Evolutionary conservation across 495 filamentous ascomycete species (phyloP).

Genomic region (Hyaloscypha finlandica): DNA sequence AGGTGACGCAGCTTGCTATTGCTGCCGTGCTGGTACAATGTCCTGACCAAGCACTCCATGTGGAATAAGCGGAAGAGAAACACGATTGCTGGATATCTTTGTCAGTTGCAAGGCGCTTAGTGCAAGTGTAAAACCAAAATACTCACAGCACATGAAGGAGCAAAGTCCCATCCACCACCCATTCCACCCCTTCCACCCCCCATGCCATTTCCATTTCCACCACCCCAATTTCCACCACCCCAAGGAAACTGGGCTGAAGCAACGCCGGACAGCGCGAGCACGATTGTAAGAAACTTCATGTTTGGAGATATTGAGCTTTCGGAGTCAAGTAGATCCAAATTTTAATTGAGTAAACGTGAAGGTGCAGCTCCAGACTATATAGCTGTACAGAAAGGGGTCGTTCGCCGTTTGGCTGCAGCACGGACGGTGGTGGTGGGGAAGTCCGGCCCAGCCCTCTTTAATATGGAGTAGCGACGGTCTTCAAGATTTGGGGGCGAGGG

Average conservation of each 20-base stretch:
- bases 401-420: neutral
- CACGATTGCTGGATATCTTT: neutral
- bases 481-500: neutral
- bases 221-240: neutral
- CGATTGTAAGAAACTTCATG: neutral
- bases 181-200: neutral
- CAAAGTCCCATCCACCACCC: neutral
- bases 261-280: neutral
- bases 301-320: neutral
- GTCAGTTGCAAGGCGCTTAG: neutral
- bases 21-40: neutral
- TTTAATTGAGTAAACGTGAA: neutral
- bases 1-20: neutral
- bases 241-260: neutral
- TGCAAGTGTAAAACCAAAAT: neutral
- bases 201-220: neutral
- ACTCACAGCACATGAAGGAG: neutral
- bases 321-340: neutral
- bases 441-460: neutral
- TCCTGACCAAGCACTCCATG: neutral
- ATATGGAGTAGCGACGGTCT: neutral
- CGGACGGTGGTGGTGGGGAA: neutral
- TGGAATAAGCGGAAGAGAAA: neutral
- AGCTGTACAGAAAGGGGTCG: neutral
- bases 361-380: neutral